Evolutionary conservation across 768 basidiomycete species (phyloP).

Genomic region (Leccinum arenicola): DNA sequence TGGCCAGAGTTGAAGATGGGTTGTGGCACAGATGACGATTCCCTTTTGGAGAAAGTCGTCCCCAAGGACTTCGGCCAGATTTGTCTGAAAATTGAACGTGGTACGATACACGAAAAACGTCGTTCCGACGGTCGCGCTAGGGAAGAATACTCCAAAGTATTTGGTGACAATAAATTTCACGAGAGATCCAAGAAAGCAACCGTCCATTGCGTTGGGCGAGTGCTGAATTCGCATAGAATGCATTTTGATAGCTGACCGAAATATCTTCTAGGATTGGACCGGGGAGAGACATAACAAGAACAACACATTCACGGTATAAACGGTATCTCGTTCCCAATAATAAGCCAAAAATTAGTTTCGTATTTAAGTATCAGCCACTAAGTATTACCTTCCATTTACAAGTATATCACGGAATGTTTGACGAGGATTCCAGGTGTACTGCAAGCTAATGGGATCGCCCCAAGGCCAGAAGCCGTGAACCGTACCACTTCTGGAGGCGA

Average conservation of each 20-base stretch:
- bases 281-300: neutral
- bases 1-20: neutral
- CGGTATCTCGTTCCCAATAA: neutral
- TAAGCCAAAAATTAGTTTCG: constrained; percentile 11
- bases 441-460: constrained; percentile 20
- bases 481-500: too few relatives aligned
- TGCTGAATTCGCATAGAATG: neutral
- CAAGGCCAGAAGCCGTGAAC: neutral
- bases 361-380: constrained; percentile 22
- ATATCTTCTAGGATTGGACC: constrained; percentile 12
- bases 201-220: constrained; percentile 19
- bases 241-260: neutral
- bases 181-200: constrained; percentile 22
- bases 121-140: neutral
- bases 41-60: constrained; percentile 5
- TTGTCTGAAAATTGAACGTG: constrained; percentile 1
- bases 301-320: rapidly evolving
- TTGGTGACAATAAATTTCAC: constrained; percentile 12
- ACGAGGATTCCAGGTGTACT: constrained; percentile 12
- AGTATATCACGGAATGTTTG: neutral
- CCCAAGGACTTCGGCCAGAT: constrained; percentile 18
- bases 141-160: too few relatives aligned
- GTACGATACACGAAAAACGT: neutral
- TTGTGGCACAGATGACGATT: constrained; percentile 19
- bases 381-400: constrained; percentile 2